Percentiles rank a stretch among this genome's conserved stretches.
These are phyloP conservation scores for Fusarium zealandicum DNA, from an alignment of 2,329 filamentous ascomycete genomes.

Conservation along the genomic window DNA sequence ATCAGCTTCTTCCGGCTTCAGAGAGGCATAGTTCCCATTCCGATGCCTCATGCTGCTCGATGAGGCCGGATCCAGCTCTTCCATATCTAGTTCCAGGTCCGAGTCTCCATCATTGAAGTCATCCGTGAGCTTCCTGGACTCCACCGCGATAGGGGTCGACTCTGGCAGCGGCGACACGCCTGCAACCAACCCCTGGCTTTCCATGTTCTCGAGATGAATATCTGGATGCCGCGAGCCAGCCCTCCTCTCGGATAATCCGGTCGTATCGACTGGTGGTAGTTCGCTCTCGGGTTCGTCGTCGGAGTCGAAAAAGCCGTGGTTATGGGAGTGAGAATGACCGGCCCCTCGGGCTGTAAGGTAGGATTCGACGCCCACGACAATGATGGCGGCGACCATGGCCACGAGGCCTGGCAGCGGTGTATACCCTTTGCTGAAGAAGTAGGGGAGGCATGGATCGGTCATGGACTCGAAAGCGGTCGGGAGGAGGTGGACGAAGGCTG, in stretches of 20 bases:
- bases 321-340: slow-evolving; percentile 66
- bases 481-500: slow-evolving; percentile 80
- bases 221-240: slow-evolving; percentile 53
- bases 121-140: slow-evolving; percentile 42
- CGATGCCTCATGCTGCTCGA: slow-evolving; percentile 34
- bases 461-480: slow-evolving; percentile 72
- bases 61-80: slow-evolving; percentile 62
- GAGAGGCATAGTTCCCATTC: slow-evolving; percentile 44
- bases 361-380: slow-evolving; percentile 87
- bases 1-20: slow-evolving; percentile 41
- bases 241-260: slow-evolving; percentile 50
- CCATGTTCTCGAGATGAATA: slow-evolving; percentile 60
- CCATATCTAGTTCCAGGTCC: slow-evolving; percentile 66
- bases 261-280: slow-evolving; percentile 35
- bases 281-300: slow-evolving; percentile 50
- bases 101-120: slow-evolving; percentile 56
- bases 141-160: slow-evolving; percentile 53
- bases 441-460: slow-evolving; percentile 75
- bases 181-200: slow-evolving; percentile 63
- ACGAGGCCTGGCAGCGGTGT: slow-evolving; percentile 81
- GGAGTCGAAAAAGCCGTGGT: slow-evolving; percentile 58
- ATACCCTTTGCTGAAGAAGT: slow-evolving; percentile 82
- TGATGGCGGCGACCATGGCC: slow-evolving; percentile 81
- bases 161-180: slow-evolving; percentile 65
- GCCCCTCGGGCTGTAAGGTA: slow-evolving; percentile 79